Base-by-base conservation (phyloP, 2,329 filamentous ascomycete genomes). In the Fusarium sp. region DNA sequence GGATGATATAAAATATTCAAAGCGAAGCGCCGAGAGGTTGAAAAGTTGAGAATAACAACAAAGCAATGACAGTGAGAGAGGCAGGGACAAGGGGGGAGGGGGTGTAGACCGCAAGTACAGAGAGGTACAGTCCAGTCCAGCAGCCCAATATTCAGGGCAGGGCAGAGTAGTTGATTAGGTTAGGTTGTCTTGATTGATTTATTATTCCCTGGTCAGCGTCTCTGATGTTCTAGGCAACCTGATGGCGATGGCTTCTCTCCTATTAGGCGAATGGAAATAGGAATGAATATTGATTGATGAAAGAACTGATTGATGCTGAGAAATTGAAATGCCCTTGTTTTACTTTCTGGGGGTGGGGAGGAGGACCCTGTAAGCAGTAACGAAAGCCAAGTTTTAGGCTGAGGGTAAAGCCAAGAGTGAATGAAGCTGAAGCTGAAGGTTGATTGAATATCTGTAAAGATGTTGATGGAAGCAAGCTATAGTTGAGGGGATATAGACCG, bases 31-130 rank as follows among this genome's bases (percentile, higher is more conserved):
- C 42, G 45, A 53, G 16, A 49, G 30, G 29, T n/a, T 20, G 24
- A 38, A 42, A 51, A 29, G 42, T 20, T 30, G 27, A 58, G 43
- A 51, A n/a, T 16, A 51, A 38, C 54, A 51, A 66, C 34, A 69
- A 70, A 67, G 66, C 57, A 61, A 65, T 40, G 38, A 45, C 57
- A 61, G 59, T 40, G 38, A 45, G 59, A 58, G 51, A 38, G 25
- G 54, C 61, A 38, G 30, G 38, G 67, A 52, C 47, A 51, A 40
- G 46, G 47, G 47, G 60, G 59, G 18, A 38, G 22, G 62, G 60
- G 59, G 61, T 43, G 59, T 52, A 52, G 50, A 42, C 50, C 32
- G 50, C 50, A 52, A 52, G 32, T 52, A 38, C 29, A 38, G 22
- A 24, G 16, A 16, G 6, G 24, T 25, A 25, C 24, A 25, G 24